A percentile compares a stretch with the other conserved stretches of the same genome.
phyloP scores from a whole-genome alignment of 1,284 basidiomycete species.

The Fomitopsis palustris region DNA sequence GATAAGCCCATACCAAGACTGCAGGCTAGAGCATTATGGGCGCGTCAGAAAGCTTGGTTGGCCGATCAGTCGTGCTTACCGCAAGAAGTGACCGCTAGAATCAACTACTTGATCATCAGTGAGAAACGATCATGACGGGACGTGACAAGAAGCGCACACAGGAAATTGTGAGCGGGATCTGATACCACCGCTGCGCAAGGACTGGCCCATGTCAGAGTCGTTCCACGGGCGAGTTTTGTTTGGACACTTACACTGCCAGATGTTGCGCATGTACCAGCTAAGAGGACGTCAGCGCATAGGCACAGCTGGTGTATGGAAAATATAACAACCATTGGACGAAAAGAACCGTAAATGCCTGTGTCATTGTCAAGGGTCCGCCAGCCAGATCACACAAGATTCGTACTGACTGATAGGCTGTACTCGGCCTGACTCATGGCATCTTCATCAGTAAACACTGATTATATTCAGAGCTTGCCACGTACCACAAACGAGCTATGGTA shows the following conservation, averaged over 20 bases:
- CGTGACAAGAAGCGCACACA: neutral
- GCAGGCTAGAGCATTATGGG: neutral
- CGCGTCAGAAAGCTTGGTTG: neutral
- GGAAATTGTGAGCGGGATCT: neutral
- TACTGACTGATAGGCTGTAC: neutral
- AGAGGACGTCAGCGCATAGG: neutral
- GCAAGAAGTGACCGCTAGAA: neutral
- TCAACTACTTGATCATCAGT: neutral
- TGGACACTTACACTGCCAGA: conserved; percentile 1
- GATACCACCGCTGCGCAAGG: neutral
- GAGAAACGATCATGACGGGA: neutral
- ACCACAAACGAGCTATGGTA: neutral
- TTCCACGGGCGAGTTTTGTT: neutral
- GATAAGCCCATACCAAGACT: neutral
- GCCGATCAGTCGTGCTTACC: neutral
- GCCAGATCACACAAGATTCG: neutral
- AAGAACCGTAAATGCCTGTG: neutral
- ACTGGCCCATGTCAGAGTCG: neutral
- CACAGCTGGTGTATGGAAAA: neutral
- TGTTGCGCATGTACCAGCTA: conserved; percentile 4
- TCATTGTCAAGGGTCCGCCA: neutral
- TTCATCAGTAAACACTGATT: neutral
- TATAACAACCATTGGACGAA: conserved; percentile 1
- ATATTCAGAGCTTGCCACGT: neutral
- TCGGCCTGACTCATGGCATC: neutral